phyloP scores from a whole-genome alignment of 192 early-diverging fungal genomes.

The Mycoemilia scoparia region DNA sequence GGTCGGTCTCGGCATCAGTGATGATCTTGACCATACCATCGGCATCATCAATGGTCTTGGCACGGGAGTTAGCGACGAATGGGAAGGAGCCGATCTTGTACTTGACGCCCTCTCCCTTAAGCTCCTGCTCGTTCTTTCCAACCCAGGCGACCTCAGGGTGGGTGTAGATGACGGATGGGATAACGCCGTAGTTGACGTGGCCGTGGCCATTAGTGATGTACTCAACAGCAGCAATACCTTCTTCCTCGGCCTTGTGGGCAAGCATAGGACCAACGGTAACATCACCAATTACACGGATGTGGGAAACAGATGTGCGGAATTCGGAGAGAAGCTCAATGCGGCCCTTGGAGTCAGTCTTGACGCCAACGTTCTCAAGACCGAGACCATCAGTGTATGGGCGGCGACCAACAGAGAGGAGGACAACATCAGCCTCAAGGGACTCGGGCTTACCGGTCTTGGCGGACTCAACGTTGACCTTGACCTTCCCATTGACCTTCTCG shows the following conservation, averaged over 20 bases:
- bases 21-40: constrained; percentile 96
- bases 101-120: constrained; percentile 70
- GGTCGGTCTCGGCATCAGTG: constrained; percentile 85
- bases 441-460: constrained; percentile 65
- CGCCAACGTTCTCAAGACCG: constrained; percentile 78
- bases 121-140: constrained; percentile 86
- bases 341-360: constrained; percentile 71
- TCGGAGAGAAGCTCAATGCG: constrained; percentile 70
- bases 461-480: constrained; percentile 79
- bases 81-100: constrained; percentile 89
- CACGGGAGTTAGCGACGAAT: constrained; percentile 90
- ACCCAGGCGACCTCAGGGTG: constrained; percentile 99
- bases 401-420: constrained; percentile 86
- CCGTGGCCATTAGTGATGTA: constrained; percentile 81
- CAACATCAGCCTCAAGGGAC: constrained; percentile 76
- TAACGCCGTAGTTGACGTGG: constrained; percentile 96
- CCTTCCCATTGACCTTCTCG: constrained; percentile 67
- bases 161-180: constrained; percentile 96
- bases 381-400: constrained; percentile 86
- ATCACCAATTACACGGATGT: constrained; percentile 92
- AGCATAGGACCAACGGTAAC: constrained; percentile 94
- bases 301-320: constrained; percentile 62
- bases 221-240: constrained; percentile 94
- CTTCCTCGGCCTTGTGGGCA: constrained; percentile 99
- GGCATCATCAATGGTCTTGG: constrained; percentile 88